Evolutionary conservation across 202 grass and related monocot species (phyloP), one percentile per base, ranked within the genome.

Genomic region (Digitaria exilis): DNA sequence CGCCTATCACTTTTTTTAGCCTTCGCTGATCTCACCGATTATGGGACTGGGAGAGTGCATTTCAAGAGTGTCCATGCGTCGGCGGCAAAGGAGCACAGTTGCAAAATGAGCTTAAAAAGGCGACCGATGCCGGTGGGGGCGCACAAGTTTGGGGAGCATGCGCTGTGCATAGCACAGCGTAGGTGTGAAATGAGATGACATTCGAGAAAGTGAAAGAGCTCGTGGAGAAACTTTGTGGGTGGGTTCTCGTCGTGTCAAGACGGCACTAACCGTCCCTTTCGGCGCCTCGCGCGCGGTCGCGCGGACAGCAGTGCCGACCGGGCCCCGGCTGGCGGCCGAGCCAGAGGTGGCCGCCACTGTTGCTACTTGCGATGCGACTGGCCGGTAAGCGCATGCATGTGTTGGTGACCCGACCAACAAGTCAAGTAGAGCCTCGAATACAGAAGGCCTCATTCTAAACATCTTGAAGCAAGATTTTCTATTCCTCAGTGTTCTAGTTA

Each of bases 81-180:
- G n/a, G n/a, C n/a, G n/a, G n/a, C n/a, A 59, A 26, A 14, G 1
- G 56, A 26, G 4, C 11, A 3, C n/a, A 25, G 55, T 58, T 58
- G n/a, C 10, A 25, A 58, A n/a, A n/a, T n/a, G n/a, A n/a, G n/a
- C n/a, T n/a, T n/a, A n/a, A n/a, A 25, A 57, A 57, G 24, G 54
- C 12, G n/a, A 57, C 24, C 22, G 56, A 4, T 30, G 24, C 43
- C 11, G 1, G 28, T 52, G n/a, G n/a, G n/a, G n/a, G n/a, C n/a
- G n/a, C n/a, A n/a, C n/a, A 69, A 59, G 55, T 43, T 43, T 43
- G 73, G 54, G 54, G 37, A 41, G 73, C 73, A 76, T 43, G 73
- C 60, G 73, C 10, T 28, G 57, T 26, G 25, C 12, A 19, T 8
- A 7, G 21, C 9, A 56, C n/a, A 56, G 52, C n/a, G 21, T 55